Conservation (phyloP, 2,329 filamentous ascomycete species). For the Zarea fungicola region DNA sequence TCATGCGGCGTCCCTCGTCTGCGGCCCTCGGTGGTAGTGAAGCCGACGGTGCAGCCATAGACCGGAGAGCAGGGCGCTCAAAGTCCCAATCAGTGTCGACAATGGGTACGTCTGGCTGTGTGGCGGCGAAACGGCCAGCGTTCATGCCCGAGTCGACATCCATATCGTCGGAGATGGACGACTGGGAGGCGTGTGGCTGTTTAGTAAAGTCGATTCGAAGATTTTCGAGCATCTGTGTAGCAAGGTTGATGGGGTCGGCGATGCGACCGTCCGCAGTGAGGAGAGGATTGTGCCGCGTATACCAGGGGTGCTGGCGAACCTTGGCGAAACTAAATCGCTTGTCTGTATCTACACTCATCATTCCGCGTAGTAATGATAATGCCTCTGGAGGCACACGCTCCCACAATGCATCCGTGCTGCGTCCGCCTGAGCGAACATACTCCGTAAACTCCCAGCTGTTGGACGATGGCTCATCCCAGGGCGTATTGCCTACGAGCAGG, state of each 20-base stretch:
- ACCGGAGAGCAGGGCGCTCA: conserved; percentile 66
- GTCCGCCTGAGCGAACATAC: conserved; percentile 74
- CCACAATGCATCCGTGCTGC: conserved; percentile 83
- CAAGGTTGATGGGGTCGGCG: conserved; percentile 73
- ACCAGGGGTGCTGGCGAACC: conserved; percentile 91
- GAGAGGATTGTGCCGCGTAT: conserved; percentile 74
- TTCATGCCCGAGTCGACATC: conserved; percentile 56
- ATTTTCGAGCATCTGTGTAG: conserved; percentile 91
- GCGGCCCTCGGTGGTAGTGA: conserved; percentile 29
- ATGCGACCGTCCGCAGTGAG: conserved; percentile 69
- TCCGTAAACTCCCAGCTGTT: conserved; percentile 88
- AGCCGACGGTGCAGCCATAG: conserved; percentile 38
- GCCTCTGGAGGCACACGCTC: conserved; percentile 66
- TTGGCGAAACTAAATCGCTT: conserved; percentile 81
- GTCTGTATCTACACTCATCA: conserved; percentile 76
- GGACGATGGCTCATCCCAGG: conserved; percentile 88
- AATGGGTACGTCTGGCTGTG: conserved; percentile 76
- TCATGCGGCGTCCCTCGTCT: conserved; percentile 32
- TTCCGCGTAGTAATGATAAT: conserved; percentile 79
- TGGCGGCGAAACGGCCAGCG: conserved; percentile 60
- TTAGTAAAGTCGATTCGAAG: conserved; percentile 83
- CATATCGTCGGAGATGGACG: conserved; percentile 50
- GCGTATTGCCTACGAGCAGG: conserved; percentile 89
- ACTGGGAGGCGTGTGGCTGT: conserved; percentile 49
- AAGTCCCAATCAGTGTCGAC: conserved; percentile 78